phyloP scores from a whole-genome alignment of 1,284 basidiomycete genomes.

The Bjerkandera adusta region DNA sequence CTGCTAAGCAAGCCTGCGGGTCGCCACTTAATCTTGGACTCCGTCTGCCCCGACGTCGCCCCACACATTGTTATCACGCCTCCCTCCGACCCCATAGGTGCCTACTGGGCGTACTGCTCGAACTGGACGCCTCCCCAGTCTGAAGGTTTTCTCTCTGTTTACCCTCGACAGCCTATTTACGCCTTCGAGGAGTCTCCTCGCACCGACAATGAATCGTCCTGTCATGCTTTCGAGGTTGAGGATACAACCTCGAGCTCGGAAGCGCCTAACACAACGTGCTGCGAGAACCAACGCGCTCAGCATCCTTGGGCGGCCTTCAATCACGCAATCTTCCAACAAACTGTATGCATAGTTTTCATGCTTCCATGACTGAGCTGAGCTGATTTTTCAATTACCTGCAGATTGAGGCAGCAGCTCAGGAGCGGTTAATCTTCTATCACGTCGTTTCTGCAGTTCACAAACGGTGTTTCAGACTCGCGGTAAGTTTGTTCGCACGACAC shows the following conservation, averaged over 20 bases:
- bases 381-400: neutral
- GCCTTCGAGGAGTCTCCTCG: too few relatives aligned
- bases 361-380: neutral
- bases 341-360: neutral
- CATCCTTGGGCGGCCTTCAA: neutral
- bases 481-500: too few relatives aligned
- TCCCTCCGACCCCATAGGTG: slow-evolving; percentile 35
- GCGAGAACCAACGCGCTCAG: too few relatives aligned
- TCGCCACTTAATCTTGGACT: slow-evolving; percentile 30
- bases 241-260: too few relatives aligned
- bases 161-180: too few relatives aligned
- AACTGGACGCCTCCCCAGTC: slow-evolving; percentile 26
- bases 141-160: slow-evolving; percentile 12
- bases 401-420: slow-evolving; percentile 26
- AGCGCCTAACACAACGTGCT: too few relatives aligned
- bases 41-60: slow-evolving; percentile 22
- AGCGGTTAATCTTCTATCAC: slow-evolving; percentile 32
- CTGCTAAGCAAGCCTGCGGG: slow-evolving; percentile 24
- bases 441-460: slow-evolving; percentile 25
- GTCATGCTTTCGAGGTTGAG: too few relatives aligned
- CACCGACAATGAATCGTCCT: too few relatives aligned
- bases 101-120: slow-evolving; percentile 30
- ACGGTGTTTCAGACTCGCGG: slow-evolving; percentile 22
- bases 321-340: neutral
- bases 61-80: slow-evolving; percentile 52